Evolutionary conservation across 108 stramenopile species (phyloP), one percentile per base, ranked within the genome.

Genomic region (Cyclotella sp.): DNA sequence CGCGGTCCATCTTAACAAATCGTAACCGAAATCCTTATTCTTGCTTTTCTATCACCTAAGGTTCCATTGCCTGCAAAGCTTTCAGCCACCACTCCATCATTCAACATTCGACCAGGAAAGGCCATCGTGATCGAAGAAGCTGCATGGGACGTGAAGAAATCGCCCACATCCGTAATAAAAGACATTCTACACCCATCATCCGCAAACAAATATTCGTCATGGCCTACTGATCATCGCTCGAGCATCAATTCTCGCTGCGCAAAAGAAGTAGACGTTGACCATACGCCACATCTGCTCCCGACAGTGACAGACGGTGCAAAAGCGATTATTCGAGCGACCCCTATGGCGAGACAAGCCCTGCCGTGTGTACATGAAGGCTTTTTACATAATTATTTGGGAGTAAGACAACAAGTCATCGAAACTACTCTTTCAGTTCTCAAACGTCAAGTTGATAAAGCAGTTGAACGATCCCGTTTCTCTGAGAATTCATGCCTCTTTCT

Each of bases 301-400:
- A 70, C 74, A 22, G 76, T 85, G 24, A 79, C 87, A 53, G 73
- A 63, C 27, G 86, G 78, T 15, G 86, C 89, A 19, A 86, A 83
- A 54, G 88, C 73, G 47, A 79, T 91, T 16, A 63, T 93, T 42
- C 76, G 86, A 30, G 82, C 82, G 45, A 88, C 88, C 18, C 92
- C 92, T 11, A 66, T 91, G 65, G 86, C 87, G 12, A 77, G 88
- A 51, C 87, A 87, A 57, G 85, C 89, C 3, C 76, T 90, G 44
- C 90, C 92, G 4, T 81, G 88, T 46, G 90, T 92, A 5, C 93
- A 94, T 64, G 89, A 89, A 65, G 93, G 93, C 26, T 94, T 94
- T 73, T 73, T 89, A 47, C 84, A 86, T 7, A 84, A 79, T 22
- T 94, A 94, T 66, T 73, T 54, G 14, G 81, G 86, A 41, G 85